A percentile compares a stretch with the other conserved stretches of the same genome.
Conservation (phyloP, 352 stramenopile species). For the Globisporangium barbulae region DNA sequence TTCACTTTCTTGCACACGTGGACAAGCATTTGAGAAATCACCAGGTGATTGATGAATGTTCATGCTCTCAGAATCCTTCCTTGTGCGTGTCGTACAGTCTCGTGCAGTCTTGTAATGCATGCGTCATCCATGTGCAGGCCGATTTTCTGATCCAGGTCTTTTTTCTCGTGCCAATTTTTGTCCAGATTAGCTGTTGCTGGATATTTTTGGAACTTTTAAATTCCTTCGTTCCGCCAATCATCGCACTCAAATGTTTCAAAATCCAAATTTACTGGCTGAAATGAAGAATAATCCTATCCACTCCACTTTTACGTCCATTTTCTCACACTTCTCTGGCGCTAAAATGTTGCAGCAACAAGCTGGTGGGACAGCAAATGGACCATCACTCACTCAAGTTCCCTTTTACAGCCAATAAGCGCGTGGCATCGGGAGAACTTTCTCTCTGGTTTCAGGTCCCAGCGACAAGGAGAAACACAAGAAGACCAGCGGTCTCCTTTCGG, state of each 20-base stretch:
- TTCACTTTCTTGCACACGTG: not conserved
- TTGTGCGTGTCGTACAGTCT: not conserved
- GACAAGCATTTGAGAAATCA: not conserved
- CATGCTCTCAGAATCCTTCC: not conserved
- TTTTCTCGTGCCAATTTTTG: not conserved
- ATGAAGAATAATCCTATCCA: not conserved
- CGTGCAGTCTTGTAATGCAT: not conserved
- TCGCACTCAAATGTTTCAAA: not conserved
- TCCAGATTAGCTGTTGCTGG: not conserved
- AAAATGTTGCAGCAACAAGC: conserved; percentile 9
- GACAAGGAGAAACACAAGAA: not conserved
- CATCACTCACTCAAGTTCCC: conserved; percentile 22
- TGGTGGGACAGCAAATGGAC: conserved; percentile 2
- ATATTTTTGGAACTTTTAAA: conserved; percentile 1
- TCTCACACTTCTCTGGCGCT: not conserved
- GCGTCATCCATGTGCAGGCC: not conserved
- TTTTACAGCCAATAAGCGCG: conserved; percentile 28
- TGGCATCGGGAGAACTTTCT: conserved; percentile 33
- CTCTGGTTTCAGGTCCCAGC: not conserved
- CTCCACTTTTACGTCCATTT: not conserved
- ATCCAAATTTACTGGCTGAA: not conserved
- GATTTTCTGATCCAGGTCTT: conserved; percentile 8
- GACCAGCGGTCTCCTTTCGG: not conserved
- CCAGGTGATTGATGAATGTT: not conserved
- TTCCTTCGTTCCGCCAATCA: not conserved